phyloP scores from a whole-genome alignment of 2,329 filamentous ascomycete genomes.

The Amphichorda felina region DNA sequence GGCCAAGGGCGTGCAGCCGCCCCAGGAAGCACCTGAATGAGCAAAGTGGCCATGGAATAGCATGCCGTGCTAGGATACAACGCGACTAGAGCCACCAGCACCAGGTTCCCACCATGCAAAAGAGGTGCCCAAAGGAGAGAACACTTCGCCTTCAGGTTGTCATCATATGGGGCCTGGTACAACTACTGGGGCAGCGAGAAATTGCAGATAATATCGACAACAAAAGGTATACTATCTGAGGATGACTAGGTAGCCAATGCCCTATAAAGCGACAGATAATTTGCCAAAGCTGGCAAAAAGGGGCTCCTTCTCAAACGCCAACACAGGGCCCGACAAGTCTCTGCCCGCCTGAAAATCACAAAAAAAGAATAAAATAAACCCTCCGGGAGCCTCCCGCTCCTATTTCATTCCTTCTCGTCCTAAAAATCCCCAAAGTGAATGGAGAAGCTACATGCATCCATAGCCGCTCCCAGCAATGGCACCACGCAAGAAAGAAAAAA shows the following conservation, averaged over 20 bases:
- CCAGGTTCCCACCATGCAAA: too few relatives aligned
- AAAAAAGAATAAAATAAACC: too few relatives aligned
- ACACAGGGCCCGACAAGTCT: neutral
- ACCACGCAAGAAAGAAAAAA: neutral
- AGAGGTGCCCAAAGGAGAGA: too few relatives aligned
- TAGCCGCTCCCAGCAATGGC: too few relatives aligned
- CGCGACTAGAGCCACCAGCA: too few relatives aligned
- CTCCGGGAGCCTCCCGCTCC: neutral
- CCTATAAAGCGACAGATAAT: neutral
- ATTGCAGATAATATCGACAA: too few relatives aligned
- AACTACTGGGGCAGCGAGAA: too few relatives aligned
- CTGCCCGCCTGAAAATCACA: neutral
- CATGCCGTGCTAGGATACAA: too few relatives aligned
- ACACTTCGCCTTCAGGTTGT: too few relatives aligned
- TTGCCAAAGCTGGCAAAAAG: neutral
- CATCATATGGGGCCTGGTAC: too few relatives aligned
- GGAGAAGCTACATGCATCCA: neutral
- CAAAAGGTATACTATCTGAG: too few relatives aligned
- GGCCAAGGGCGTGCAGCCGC: slow-evolving; percentile 9
- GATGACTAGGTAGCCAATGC: slow-evolving; percentile 1
- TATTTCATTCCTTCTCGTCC: neutral
- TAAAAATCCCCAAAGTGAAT: neutral
- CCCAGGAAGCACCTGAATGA: neutral
- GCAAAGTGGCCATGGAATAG: too few relatives aligned
- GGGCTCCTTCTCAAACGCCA: neutral